Conservation (phyloP, 139 green algal genomes). For the Nannochloris sp. region DNA sequence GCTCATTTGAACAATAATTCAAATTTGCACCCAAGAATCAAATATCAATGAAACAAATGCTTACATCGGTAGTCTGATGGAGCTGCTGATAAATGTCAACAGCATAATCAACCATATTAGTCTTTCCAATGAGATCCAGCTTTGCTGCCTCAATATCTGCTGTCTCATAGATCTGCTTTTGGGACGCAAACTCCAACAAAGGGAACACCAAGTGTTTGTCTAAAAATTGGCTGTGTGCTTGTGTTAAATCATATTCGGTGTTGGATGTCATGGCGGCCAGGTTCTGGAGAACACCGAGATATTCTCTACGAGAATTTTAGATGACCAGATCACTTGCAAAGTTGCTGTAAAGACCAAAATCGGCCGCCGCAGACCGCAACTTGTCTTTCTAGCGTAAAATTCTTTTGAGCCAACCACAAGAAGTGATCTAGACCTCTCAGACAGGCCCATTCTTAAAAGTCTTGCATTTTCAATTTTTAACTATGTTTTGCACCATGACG, state of each 20-base stretch:
- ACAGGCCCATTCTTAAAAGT: too few relatives aligned
- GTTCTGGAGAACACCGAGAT: too few relatives aligned
- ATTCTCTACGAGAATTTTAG: too few relatives aligned
- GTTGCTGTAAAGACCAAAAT: too few relatives aligned
- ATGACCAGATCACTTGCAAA: too few relatives aligned
- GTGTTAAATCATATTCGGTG: constrained; percentile 57
- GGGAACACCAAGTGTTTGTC: constrained; percentile 94
- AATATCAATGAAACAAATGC: neutral
- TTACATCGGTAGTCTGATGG: constrained; percentile 61
- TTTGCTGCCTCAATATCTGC: constrained; percentile 88
- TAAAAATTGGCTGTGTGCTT: constrained; percentile 60
- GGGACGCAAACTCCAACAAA: constrained; percentile 89
- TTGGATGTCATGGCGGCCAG: neutral
- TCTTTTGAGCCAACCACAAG: too few relatives aligned
- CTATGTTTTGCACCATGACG: too few relatives aligned
- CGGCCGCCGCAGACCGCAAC: too few relatives aligned
- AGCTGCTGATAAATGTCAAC: constrained; percentile 93
- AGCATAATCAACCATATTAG: constrained; percentile 99
- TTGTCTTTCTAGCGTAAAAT: too few relatives aligned
- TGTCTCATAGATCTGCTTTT: constrained; percentile 75
- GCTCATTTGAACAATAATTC: neutral
- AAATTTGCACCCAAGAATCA: too few relatives aligned
- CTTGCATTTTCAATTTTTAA: too few relatives aligned
- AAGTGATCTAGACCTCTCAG: too few relatives aligned
- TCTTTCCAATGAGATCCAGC: constrained; percentile 89